Conservation (phyloP, 177 flowering plant genomes). For the Telopea speciosissima region DNA sequence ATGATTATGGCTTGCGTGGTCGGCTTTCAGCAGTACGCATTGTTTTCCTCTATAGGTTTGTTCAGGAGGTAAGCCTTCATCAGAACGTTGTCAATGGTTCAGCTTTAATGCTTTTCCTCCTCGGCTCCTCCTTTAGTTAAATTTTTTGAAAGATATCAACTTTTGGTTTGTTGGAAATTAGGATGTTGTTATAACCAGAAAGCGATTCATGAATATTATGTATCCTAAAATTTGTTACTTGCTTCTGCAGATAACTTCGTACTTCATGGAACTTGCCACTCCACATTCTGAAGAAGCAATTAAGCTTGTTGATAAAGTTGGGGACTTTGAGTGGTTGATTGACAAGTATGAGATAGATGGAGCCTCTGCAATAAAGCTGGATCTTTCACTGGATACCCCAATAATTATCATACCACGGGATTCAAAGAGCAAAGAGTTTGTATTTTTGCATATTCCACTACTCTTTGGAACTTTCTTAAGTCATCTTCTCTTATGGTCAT, state of each 20-base stretch:
- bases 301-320: conserved; percentile 92
- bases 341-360: conserved; percentile 96
- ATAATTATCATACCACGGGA: conserved; percentile 76
- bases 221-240: background rate
- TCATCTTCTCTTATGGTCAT: background rate
- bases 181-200: background rate
- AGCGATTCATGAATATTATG: background rate
- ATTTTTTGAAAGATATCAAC: background rate
- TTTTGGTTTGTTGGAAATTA: background rate
- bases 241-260: conserved; percentile 63
- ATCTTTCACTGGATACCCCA: conserved; percentile 89
- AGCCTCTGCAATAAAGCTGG: conserved; percentile 77
- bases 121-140: background rate
- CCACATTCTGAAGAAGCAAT: conserved; percentile 94
- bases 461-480: too few species aligned
- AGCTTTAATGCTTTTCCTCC: background rate
- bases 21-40: conserved; percentile 93
- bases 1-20: conserved; percentile 81
- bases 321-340: conserved; percentile 93
- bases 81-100: background rate
- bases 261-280: conserved; percentile 94
- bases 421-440: conserved; percentile 88
- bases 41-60: conserved; percentile 88
- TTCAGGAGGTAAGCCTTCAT: conserved; percentile 70
- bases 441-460: conserved; percentile 13